A percentile compares a stretch with the other conserved stretches of the same genome.
Evolutionary conservation across 441 rosid genomes (phyloP).

Genomic region (Croton laevigatus): DNA sequence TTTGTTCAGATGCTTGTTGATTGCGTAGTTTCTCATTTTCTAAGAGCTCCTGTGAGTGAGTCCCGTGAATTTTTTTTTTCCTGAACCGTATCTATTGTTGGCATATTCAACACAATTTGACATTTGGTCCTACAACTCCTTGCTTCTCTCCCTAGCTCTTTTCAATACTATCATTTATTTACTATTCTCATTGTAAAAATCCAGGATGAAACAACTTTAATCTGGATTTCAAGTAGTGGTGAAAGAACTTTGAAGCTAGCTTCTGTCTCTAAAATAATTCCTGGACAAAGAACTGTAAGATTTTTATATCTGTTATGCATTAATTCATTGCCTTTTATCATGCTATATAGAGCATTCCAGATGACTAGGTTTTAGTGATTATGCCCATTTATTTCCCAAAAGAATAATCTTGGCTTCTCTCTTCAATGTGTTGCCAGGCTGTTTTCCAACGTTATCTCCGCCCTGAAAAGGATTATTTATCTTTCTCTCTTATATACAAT

Average conservation of each 20-base stretch:
- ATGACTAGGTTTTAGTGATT: not conserved
- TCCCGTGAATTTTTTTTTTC: not conserved
- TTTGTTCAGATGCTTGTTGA: not conserved
- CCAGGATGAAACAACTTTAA: conserved; percentile 93
- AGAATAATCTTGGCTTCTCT: conserved; percentile 23
- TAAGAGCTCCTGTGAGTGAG: not conserved
- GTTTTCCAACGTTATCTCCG: conserved; percentile 79
- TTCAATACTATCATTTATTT: not conserved
- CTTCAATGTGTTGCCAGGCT: conserved; percentile 48
- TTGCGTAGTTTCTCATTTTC: not conserved
- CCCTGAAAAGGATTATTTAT: conserved; percentile 86
- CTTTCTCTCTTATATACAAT: conserved; percentile 85
- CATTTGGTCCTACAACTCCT: not conserved
- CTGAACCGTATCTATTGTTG: not conserved
- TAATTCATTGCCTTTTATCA: conserved; percentile 2
- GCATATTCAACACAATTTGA: not conserved
- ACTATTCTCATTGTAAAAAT: conserved; percentile 23
- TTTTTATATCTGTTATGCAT: conserved; percentile 20
- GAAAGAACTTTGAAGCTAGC: conserved; percentile 87
- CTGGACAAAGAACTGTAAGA: conserved; percentile 97
- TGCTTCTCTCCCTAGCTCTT: not conserved
- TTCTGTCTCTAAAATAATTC: conserved; percentile 74
- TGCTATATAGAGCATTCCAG: conserved; percentile 7
- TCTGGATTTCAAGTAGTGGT: conserved; percentile 82
- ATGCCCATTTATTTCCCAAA: conserved; percentile 8